Evolutionary conservation across 2,329 filamentous ascomycete genomes (phyloP), one percentile per base, ranked within the genome.

Genomic region (Xylariaceae sp.): DNA sequence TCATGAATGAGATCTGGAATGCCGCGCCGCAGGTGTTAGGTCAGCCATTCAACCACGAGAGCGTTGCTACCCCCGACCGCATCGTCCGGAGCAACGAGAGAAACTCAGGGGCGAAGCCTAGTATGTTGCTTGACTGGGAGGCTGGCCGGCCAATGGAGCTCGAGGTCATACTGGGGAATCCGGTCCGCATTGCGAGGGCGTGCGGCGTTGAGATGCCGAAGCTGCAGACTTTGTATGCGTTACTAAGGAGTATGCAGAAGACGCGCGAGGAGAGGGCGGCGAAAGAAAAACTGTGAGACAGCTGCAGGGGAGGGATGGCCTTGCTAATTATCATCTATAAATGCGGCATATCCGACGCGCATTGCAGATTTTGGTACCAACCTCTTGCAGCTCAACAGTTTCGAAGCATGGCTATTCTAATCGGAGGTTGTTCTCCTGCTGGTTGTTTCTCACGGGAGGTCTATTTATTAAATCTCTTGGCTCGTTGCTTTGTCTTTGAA

Each of bases 111-210:
- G 81, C 79, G 16, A 76, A 77, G 55, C 79, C 79, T 22, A 82
- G 77, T 54, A 88, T 88, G 85, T 68, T 85, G 55, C 64, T 83
- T 12, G 85, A 88, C 59, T 87, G 83, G 82, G 81, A 85, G 63
- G 73, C 71, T 2, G 79, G 80, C 0, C 73, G 80, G 58, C 75
- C 75, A 33, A 74, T 88, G 73, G 85, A 88, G 69, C 62, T 88
- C 40, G 85, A 88, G 65, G 84, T 86, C 27, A 86, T 88, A 33
- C 61, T 88, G 20, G 84, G 85, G 2, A 87, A 88, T 59, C 82
- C 84, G 1, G 77, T 87, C 22, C 68, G 80, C 52, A 80, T 85
- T 37, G 84, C 83, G 8, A 68, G 79, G 54, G 74, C 72, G 42
- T 73, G 74, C 40, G 83, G 83, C 0, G 75, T 82, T 5, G 77